Evolutionary conservation across 805 yeast species (phyloP).

Genomic region (Saturnispora zaruensis): DNA sequence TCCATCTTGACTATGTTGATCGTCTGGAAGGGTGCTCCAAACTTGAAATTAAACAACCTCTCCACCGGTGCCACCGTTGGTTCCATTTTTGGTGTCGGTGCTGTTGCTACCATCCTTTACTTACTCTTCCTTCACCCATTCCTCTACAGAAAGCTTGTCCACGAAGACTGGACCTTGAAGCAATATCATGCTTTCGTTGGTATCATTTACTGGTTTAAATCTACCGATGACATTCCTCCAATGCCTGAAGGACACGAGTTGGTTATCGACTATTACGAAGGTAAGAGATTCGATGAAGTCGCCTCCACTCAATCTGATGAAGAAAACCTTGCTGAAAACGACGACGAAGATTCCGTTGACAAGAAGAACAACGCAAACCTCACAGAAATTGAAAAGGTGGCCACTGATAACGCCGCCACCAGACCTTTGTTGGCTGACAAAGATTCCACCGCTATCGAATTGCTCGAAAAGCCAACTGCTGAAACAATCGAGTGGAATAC

Average conservation of each 20-base stretch:
- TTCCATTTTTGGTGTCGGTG: slow-evolving; percentile 58
- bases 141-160: slow-evolving; percentile 49
- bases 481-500: slow-evolving; percentile 12
- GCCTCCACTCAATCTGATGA: slow-evolving; percentile 6
- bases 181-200: slow-evolving; percentile 51
- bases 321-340: slow-evolving; percentile 12
- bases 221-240: slow-evolving; percentile 56
- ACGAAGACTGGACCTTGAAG: slow-evolving; percentile 58
- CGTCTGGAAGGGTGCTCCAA: slow-evolving; percentile 77
- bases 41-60: slow-evolving; percentile 46
- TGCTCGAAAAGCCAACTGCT: slow-evolving; percentile 11
- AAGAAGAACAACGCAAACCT: slow-evolving; percentile 13
- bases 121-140: slow-evolving; percentile 50
- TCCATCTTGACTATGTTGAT: slow-evolving; percentile 64
- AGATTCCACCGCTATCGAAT: slow-evolving; percentile 5
- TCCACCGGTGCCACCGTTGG: slow-evolving; percentile 46
- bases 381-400: slow-evolving; percentile 10
- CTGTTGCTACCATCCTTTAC: slow-evolving; percentile 44
- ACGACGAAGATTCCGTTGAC: neutral
- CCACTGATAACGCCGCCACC: neutral
- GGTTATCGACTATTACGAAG: slow-evolving; percentile 57
- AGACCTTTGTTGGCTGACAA: neutral
- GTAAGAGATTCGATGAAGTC: slow-evolving; percentile 34
- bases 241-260: slow-evolving; percentile 49
- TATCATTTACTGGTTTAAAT: slow-evolving; percentile 45